phyloP scores from a whole-genome alignment of 192 early-diverging fungal species.

The Coemansia sp. region DNA sequence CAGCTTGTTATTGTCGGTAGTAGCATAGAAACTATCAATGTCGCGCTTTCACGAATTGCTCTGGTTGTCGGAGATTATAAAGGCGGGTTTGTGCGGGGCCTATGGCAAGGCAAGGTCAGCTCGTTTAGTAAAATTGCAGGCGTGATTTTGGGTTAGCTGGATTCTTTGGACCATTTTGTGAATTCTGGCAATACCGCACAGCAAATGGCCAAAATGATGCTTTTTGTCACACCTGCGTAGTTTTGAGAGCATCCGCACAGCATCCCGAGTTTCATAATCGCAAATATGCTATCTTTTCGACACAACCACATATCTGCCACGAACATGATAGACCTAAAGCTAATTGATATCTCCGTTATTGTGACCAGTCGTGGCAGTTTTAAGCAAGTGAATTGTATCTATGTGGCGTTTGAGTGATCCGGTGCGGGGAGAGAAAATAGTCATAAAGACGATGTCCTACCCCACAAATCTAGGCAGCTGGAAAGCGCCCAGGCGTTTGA shows the following conservation, averaged over 20 bases:
- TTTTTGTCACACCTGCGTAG: no score
- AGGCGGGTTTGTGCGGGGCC: slow-evolving; percentile 22
- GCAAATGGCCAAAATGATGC: no score
- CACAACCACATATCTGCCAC: no score
- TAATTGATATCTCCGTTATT: no score
- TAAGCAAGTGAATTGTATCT: not conserved
- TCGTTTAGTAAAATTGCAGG: slow-evolving; percentile 2
- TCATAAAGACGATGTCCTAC: not conserved
- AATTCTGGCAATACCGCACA: no score
- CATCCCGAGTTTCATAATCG: no score
- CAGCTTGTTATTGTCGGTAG: slow-evolving; percentile 17
- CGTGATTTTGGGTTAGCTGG: not conserved
- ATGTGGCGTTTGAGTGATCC: not conserved
- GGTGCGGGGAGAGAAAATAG: not conserved
- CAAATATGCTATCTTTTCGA: no score
- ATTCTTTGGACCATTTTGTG: not conserved
- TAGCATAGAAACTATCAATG: not conserved
- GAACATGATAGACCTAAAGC: no score
- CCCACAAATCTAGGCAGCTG: not conserved
- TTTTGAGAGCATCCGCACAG: no score
- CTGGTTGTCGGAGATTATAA: slow-evolving; percentile 19
- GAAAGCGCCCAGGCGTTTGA: not conserved
- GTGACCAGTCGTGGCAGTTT: no score
- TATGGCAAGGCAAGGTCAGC: slow-evolving; percentile 27
- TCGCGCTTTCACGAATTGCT: slow-evolving; percentile 10